phyloP scores from a whole-genome alignment of 352 stramenopile genomes.

The Globisporangium alternatum region DNA sequence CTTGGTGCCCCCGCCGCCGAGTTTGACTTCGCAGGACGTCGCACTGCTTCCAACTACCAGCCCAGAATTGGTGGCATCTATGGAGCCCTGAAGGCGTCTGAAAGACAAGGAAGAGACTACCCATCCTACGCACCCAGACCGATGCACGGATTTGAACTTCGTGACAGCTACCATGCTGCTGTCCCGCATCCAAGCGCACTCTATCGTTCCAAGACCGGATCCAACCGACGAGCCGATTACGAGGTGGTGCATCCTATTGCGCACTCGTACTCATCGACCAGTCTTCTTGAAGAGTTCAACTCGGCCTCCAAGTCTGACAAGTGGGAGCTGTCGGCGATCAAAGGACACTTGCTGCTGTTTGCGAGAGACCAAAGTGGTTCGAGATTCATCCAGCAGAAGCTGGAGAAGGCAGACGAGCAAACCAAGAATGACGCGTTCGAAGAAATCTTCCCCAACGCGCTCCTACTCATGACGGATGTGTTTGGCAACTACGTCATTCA shows the following conservation, averaged over 20 bases:
- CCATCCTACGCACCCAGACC: slow-evolving; percentile 3
- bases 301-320: slow-evolving; percentile 65
- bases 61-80: slow-evolving; percentile 11
- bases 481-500: slow-evolving; percentile 99
- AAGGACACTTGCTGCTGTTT: slow-evolving; percentile 84
- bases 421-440: slow-evolving; percentile 73
- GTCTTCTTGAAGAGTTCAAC: slow-evolving; percentile 82
- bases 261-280: slow-evolving; percentile 68
- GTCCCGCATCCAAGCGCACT: slow-evolving; percentile 23
- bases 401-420: slow-evolving; percentile 80
- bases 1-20: not conserved
- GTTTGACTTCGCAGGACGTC: slow-evolving; percentile 5
- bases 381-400: slow-evolving; percentile 87
- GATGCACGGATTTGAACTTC: slow-evolving; percentile 19
- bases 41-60: slow-evolving; percentile 3
- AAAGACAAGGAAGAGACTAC: slow-evolving; percentile 4
- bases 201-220: slow-evolving; percentile 32
- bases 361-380: slow-evolving; percentile 83
- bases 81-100: slow-evolving; percentile 8
- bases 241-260: slow-evolving; percentile 50
- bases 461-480: slow-evolving; percentile 90
- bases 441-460: slow-evolving; percentile 78
- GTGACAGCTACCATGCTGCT: slow-evolving; percentile 24
- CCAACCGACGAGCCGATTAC: slow-evolving; percentile 25
- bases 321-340: slow-evolving; percentile 77